Evolutionary conservation across 1,139 yeast genomes (phyloP).

Genomic region (Candida sanyaensis): DNA sequence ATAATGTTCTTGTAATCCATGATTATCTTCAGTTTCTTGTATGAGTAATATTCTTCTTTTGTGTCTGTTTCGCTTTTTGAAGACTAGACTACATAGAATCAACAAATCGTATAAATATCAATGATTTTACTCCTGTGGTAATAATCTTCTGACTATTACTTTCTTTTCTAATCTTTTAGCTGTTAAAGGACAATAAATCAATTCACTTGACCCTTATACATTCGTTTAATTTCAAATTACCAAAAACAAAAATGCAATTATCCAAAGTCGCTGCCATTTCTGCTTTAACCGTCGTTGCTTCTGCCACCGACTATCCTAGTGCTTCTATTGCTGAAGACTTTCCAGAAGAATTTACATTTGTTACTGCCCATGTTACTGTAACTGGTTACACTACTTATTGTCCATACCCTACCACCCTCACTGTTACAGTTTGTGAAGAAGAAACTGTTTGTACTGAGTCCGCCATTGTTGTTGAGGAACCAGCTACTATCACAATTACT

Average conservation of each 20-base stretch:
- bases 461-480: conserved; percentile 34
- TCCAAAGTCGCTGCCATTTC: conserved; percentile 37
- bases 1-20: background rate
- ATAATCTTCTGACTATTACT: no score
- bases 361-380: conserved; percentile 37
- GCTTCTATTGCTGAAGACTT: conserved; percentile 34
- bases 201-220: conserved; percentile 12
- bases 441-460: conserved; percentile 17
- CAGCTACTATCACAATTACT: conserved; percentile 37
- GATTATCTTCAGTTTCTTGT: no score
- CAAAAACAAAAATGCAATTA: conserved; percentile 33
- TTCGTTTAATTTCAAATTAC: conserved; percentile 7
- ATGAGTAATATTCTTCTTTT: no score
- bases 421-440: conserved; percentile 30
- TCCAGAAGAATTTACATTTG: conserved; percentile 31
- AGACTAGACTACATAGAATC: no score
- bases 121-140: no score
- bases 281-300: conserved; percentile 18
- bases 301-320: background rate
- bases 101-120: no score
- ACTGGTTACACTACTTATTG: conserved; percentile 41
- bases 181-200: conserved; percentile 2
- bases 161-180: conserved; percentile 11
- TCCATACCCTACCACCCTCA: conserved; percentile 34
- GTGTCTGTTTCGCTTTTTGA: no score